A percentile compares a stretch with the other conserved stretches of the same genome.
Evolutionary conservation across 1,284 basidiomycete genomes (phyloP).

Genomic region (Moesziomyces antarcticus): DNA sequence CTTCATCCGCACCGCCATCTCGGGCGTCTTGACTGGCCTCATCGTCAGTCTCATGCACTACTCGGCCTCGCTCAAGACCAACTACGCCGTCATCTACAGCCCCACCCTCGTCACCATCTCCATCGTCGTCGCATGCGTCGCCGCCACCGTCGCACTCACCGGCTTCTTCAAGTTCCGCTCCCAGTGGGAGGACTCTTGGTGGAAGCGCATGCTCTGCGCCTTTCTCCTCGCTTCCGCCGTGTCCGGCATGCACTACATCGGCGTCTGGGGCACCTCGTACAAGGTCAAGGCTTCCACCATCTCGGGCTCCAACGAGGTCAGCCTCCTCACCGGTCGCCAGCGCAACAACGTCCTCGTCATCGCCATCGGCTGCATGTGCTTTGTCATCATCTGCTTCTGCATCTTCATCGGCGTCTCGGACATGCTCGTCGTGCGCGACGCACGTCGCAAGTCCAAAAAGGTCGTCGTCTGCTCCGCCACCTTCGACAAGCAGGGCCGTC

Average conservation of each 20-base stretch:
- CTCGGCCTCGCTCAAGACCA: slow-evolving; percentile 69
- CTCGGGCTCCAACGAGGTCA: slow-evolving; percentile 24
- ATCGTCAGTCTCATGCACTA: slow-evolving; percentile 75
- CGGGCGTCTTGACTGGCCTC: slow-evolving; percentile 81
- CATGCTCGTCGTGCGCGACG: slow-evolving; percentile 67
- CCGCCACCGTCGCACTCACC: slow-evolving; percentile 70
- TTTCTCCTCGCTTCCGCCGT: slow-evolving; percentile 70
- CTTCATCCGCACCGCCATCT: slow-evolving; percentile 68
- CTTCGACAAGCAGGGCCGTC: slow-evolving; percentile 70
- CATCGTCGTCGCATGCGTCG: slow-evolving; percentile 70
- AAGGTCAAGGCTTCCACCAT: slow-evolving; percentile 51
- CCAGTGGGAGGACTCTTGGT: slow-evolving; percentile 71
- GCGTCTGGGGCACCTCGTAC: slow-evolving; percentile 70
- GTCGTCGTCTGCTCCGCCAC: slow-evolving; percentile 71
- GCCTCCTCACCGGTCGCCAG: slow-evolving; percentile 50
- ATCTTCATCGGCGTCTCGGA: slow-evolving; percentile 69
- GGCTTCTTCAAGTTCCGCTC: slow-evolving; percentile 71
- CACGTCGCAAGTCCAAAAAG: slow-evolving; percentile 69
- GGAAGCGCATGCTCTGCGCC: slow-evolving; percentile 70
- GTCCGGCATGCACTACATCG: slow-evolving; percentile 72
- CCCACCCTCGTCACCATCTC: slow-evolving; percentile 70
- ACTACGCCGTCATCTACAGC: slow-evolving; percentile 63
- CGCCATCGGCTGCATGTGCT: slow-evolving; percentile 69
- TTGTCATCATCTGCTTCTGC: slow-evolving; percentile 69
- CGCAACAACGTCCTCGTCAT: slow-evolving; percentile 69